phyloP scores from a whole-genome alignment of 345 rosid species.

The Eucalyptus pauciflora region DNA sequence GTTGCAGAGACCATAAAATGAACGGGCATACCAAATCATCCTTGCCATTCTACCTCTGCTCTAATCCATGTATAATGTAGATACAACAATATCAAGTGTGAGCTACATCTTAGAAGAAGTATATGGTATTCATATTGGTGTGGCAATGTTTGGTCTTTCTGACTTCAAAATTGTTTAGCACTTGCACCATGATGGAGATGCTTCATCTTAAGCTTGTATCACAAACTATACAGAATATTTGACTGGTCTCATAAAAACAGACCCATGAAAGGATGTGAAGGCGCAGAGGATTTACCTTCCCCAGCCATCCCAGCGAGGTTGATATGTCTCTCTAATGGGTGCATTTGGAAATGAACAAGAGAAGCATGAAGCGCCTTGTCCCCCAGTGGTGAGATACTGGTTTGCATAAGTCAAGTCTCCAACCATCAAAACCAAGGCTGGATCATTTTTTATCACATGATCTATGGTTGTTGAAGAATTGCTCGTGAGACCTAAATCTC shows the following conservation, averaged over 20 bases:
- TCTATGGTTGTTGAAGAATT: slow-evolving; percentile 72
- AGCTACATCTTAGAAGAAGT: not conserved
- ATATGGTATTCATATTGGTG: not conserved
- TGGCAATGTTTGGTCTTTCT: not conserved
- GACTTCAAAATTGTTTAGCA: not conserved
- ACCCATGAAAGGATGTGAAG: not conserved
- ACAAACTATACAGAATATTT: not conserved
- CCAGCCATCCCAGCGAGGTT: slow-evolving; percentile 96
- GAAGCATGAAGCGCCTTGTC: slow-evolving; percentile 59
- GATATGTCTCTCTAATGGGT: slow-evolving; percentile 78
- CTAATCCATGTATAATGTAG: not conserved
- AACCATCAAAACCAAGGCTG: slow-evolving; percentile 59
- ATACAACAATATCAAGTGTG: not conserved
- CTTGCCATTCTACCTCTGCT: not conserved
- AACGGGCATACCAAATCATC: not conserved
- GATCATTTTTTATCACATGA: slow-evolving; percentile 52
- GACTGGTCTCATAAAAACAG: not conserved
- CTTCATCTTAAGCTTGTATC: not conserved
- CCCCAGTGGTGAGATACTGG: slow-evolving; percentile 75
- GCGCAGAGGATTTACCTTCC: slow-evolving; percentile 42
- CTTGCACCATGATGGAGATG: not conserved
- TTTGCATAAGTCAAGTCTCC: slow-evolving; percentile 81
- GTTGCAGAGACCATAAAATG: not conserved
- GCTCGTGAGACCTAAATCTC: slow-evolving; percentile 80
- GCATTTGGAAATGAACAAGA: slow-evolving; percentile 67